A percentile compares a stretch with the other conserved stretches of the same genome.
Evolutionary conservation across 2,329 filamentous ascomycete species (phyloP).

Genomic region (Penicillium sp.): DNA sequence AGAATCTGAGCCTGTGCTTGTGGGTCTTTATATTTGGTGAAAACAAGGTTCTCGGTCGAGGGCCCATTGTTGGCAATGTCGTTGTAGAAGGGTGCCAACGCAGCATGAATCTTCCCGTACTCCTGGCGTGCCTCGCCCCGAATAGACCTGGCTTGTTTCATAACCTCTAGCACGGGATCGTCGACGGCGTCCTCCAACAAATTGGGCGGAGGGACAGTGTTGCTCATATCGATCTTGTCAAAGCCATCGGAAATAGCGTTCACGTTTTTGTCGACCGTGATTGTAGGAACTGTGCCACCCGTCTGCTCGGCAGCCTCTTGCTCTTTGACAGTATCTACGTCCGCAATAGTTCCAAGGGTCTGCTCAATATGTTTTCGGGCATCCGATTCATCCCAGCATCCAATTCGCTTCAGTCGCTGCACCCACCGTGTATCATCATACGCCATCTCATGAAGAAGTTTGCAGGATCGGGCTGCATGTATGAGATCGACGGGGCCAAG

Average conservation of each 20-base stretch:
- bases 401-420: slow-evolving; percentile 75
- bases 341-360: slow-evolving; percentile 39
- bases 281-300: slow-evolving; percentile 12
- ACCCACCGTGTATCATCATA: slow-evolving; percentile 98
- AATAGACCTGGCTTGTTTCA: slow-evolving; percentile 69
- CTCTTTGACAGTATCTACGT: slow-evolving; percentile 25
- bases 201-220: slow-evolving; percentile 28
- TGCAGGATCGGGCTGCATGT: slow-evolving; percentile 75
- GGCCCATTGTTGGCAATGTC: slow-evolving; percentile 68
- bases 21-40: slow-evolving; percentile 79
- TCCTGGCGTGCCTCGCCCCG: slow-evolving; percentile 81
- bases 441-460: slow-evolving; percentile 91
- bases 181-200: slow-evolving; percentile 49
- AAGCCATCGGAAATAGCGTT: slow-evolving; percentile 63
- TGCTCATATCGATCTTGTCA: slow-evolving; percentile 63
- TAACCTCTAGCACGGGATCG: slow-evolving; percentile 60
- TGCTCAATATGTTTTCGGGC: slow-evolving; percentile 77
- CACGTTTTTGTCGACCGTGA: slow-evolving; percentile 19
- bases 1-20: slow-evolving; percentile 89
- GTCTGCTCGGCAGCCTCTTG: slow-evolving; percentile 22
- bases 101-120: slow-evolving; percentile 85
- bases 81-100: slow-evolving; percentile 79
- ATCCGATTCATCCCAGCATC: slow-evolving; percentile 84
- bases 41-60: slow-evolving; percentile 72
- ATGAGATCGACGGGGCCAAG: slow-evolving; percentile 80